A percentile compares a stretch with the other conserved stretches of the same genome.
These are phyloP conservation scores for Solanum chiquidenum DNA, from an alignment of 257 asterid species.

Conservation along the genomic window DNA sequence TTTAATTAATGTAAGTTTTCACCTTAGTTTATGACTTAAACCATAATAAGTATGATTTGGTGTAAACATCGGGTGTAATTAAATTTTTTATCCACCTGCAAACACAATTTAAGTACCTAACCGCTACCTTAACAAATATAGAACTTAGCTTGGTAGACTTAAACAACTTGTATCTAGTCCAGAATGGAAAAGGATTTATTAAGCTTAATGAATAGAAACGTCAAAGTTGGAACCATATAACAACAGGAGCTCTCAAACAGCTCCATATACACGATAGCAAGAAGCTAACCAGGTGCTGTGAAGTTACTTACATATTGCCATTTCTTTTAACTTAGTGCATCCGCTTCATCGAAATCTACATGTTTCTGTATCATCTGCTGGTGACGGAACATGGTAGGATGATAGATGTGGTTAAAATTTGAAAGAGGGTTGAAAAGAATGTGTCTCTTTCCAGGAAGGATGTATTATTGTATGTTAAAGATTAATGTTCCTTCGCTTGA, in stretches of 20 bases:
- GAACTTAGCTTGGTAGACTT: background rate
- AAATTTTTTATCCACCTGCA: background rate
- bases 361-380: conserved; percentile 4
- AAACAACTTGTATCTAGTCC: background rate
- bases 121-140: background rate
- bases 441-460: conserved; percentile 16
- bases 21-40: background rate
- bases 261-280: conserved; percentile 33
- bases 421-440: conserved; percentile 47
- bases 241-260: conserved; percentile 1
- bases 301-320: conserved; percentile 17
- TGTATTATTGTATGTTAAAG: conserved; percentile 5
- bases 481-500: background rate
- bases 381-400: conserved; percentile 21
- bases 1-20: background rate
- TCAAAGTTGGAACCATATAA: background rate
- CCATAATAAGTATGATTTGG: background rate
- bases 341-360: conserved; percentile 19
- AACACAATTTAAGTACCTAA: background rate
- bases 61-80: background rate
- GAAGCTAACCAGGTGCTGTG: conserved; percentile 36
- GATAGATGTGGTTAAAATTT: conserved; percentile 18
- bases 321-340: conserved; percentile 23
- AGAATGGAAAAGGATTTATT: background rate
- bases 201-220: background rate